Conservation (phyloP, 345 rosid genomes). For the Pistacia atlantica region DNA sequence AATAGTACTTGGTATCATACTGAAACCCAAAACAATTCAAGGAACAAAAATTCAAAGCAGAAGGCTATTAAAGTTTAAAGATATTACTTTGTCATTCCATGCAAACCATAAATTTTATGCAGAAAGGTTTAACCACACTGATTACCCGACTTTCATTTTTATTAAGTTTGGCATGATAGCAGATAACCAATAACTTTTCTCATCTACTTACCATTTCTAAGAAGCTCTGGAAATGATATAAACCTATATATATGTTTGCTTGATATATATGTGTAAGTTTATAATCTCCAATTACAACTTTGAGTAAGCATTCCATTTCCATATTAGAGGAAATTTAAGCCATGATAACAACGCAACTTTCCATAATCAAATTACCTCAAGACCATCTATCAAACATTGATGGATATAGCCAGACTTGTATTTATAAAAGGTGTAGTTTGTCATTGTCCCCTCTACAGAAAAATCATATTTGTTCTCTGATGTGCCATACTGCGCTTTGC, state of each 20-base stretch:
- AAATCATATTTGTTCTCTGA: constrained; percentile 47
- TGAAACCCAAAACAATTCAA: constrained; percentile 32
- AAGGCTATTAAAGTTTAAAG: background rate
- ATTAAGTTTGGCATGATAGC: constrained; percentile 14
- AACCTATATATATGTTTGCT: background rate
- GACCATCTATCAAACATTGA: constrained; percentile 73
- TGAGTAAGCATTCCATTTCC: background rate
- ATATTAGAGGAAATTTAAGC: constrained; percentile 14
- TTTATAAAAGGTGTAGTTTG: constrained; percentile 72
- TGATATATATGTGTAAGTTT: no score
- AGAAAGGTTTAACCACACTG: constrained; percentile 4
- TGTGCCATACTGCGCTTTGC: constrained; percentile 62
- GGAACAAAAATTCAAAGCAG: background rate
- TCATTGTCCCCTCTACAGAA: constrained; percentile 58
- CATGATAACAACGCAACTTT: background rate
- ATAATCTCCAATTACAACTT: background rate
- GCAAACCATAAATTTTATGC: background rate
- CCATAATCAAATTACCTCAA: constrained; percentile 57
- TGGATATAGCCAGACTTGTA: constrained; percentile 90
- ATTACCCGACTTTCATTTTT: background rate
- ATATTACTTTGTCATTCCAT: background rate
- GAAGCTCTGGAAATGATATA: background rate
- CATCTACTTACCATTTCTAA: background rate
- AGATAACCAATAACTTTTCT: background rate
- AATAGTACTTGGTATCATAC: constrained; percentile 86